Evolutionary conservation across 176 grass and related monocot genomes (phyloP), one percentile per base, ranked within the genome.

Genomic region (Eragrostis nindensis): DNA sequence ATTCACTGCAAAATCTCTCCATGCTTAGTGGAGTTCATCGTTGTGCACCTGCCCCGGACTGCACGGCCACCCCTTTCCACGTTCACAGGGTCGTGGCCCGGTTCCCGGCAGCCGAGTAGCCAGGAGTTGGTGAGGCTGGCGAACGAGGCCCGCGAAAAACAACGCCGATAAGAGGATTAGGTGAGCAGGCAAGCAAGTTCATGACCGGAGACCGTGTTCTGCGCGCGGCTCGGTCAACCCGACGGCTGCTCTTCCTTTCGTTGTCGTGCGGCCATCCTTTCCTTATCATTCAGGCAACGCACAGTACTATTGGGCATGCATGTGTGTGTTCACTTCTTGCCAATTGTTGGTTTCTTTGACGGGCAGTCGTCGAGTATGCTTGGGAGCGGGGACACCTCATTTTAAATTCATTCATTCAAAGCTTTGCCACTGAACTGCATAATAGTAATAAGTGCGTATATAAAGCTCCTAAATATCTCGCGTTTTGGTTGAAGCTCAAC

Each of bases 121-220:
- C 17, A 5, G 19, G 82, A 85, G 70, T 80, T 41, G 87, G 53
- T 89, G 71, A 71, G 67, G 73, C 46, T 14, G 83, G 19, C 49
- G 39, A 75, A 4, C 39, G 25, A 71, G 15, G 32, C 13, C 5
- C n/a, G 36, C 57, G 6, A 30, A 62, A 45, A 27, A 54, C 50
- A 5, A 3, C 50, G 50, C 41, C 7, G 17, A 41, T 5, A n/a
- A 27, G 56, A 50, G 87, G 87, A 77, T 76, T 89, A 70, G 76
- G 87, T 89, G 76, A 59, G 36, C 30, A 43, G 4, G 21, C 21
- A 61, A 9, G 46, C 9, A 11, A 16, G 42, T n/a, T n/a, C n/a
- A n/a, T n/a, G n/a, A 62, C 76, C 12, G 62, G 4, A 62, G 62
- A 16, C 61, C 69, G 44, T 13, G 76, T 62, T 44, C 44, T n/a